Evolutionary conservation across 2,329 filamentous ascomycete genomes (phyloP).

Genomic region (Pseudocercospora macadamiae): DNA sequence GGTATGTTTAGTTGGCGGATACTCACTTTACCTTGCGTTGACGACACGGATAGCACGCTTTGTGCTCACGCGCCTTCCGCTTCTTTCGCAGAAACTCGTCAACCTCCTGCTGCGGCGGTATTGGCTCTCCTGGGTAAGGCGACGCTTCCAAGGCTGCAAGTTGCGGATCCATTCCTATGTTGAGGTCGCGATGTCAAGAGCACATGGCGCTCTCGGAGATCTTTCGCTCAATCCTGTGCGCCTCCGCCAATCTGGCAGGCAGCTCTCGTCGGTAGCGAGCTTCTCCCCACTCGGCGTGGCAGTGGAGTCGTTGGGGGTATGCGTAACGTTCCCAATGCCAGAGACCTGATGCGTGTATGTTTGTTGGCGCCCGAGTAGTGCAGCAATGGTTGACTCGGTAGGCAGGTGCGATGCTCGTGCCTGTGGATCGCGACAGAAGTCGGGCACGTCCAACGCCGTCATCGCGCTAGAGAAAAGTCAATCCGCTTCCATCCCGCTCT

Average conservation of each 20-base stretch:
- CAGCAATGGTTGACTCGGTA: not conserved
- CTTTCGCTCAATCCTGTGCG: not conserved
- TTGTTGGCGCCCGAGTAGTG: not conserved
- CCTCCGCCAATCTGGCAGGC: not conserved
- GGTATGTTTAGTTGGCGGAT: no score
- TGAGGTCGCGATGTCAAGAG: slow-evolving; percentile 7
- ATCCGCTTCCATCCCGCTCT: not conserved
- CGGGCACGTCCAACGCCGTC: no score
- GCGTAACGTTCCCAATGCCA: not conserved
- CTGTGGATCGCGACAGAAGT: no score
- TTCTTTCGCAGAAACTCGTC: slow-evolving; percentile 55
- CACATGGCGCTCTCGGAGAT: slow-evolving; percentile 1
- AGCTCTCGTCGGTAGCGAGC: not conserved
- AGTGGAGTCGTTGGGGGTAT: not conserved
- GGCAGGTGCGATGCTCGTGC: not conserved
- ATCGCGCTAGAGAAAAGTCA: not conserved
- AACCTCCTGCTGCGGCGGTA: slow-evolving; percentile 48
- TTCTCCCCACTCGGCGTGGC: not conserved
- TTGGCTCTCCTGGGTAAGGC: slow-evolving; percentile 12
- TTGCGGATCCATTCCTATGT: slow-evolving; percentile 26
- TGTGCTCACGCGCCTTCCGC: slow-evolving; percentile 56
- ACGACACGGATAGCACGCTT: slow-evolving; percentile 56
- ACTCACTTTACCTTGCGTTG: slow-evolving; percentile 44
- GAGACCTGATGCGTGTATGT: not conserved
- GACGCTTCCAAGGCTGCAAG: slow-evolving; percentile 22